phyloP scores from a whole-genome alignment of 1,139 yeast species.

The Pichia sp. region DNA sequence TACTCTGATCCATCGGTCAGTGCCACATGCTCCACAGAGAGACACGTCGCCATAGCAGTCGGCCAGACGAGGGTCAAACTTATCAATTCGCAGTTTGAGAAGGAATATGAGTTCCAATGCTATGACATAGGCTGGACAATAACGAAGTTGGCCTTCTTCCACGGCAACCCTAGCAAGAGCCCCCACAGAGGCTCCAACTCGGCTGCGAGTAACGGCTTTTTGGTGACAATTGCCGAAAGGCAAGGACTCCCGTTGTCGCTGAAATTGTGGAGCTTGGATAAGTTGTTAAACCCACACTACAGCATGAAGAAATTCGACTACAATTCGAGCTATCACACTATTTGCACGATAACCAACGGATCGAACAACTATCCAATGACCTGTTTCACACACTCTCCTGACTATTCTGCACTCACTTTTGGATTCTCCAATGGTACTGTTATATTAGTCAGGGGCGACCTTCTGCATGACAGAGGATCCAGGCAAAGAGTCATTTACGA shows the following conservation, averaged over 20 bases:
- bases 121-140: conserved; percentile 63
- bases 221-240: conserved; percentile 70
- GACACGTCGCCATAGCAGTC: conserved; percentile 56
- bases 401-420: conserved; percentile 63
- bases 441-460: conserved; percentile 78
- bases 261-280: conserved; percentile 68
- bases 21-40: conserved; percentile 52
- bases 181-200: neutral
- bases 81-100: conserved; percentile 46
- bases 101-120: conserved; percentile 51
- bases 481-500: conserved; percentile 77
- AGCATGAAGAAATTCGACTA: conserved; percentile 23
- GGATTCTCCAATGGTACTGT: conserved; percentile 91
- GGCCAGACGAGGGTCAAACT: conserved; percentile 54
- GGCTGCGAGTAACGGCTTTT: conserved; percentile 23
- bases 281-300: conserved; percentile 33
- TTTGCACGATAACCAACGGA: conserved; percentile 29
- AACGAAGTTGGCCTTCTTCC: conserved; percentile 47
- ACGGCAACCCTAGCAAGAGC: conserved; percentile 4
- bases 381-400: conserved; percentile 52
- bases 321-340: conserved; percentile 28
- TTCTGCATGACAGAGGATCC: conserved; percentile 83
- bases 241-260: conserved; percentile 66
- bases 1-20: conserved; percentile 75
- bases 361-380: conserved; percentile 68